These are phyloP conservation scores for Geosmithia putterillii DNA, from an alignment of 2,329 filamentous ascomycete species.

Conservation along the genomic window DNA sequence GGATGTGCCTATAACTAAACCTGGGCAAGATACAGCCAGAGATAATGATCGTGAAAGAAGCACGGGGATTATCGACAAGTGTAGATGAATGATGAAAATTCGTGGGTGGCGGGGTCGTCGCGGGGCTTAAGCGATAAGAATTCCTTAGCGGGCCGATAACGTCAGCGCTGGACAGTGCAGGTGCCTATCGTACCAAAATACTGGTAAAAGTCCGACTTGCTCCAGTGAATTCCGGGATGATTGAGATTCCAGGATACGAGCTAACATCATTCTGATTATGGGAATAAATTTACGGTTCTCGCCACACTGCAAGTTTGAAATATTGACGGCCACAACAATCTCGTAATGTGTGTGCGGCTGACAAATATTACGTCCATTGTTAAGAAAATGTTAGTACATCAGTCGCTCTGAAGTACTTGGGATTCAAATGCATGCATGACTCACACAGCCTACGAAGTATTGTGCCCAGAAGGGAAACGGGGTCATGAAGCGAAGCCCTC, in stretches of 20 bases:
- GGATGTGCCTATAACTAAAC: neutral
- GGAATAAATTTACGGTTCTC: neutral
- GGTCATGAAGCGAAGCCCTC: too few relatives aligned
- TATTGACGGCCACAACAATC: neutral
- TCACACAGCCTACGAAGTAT: neutral
- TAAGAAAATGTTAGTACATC: neutral
- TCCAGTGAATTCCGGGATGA: neutral
- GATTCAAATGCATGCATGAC: neutral
- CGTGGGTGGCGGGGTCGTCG: conserved; percentile 2
- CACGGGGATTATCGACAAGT: neutral
- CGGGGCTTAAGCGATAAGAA: conserved; percentile 1
- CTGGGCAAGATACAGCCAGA: neutral
- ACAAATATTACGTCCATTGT: neutral
- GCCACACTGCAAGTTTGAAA: neutral
- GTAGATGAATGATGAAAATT: conserved; percentile 2
- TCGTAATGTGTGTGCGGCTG: neutral
- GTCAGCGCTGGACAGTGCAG: neutral
- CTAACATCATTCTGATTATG: too few relatives aligned
- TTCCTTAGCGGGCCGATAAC: neutral
- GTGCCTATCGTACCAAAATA: neutral
- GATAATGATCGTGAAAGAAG: neutral
- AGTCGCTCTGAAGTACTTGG: neutral
- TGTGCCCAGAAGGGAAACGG: too few relatives aligned
- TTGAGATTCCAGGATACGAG: neutral
- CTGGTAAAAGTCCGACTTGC: neutral